A percentile compares a stretch with the other conserved stretches of the same genome.
These are phyloP conservation scores for Aspergillus funiculosus DNA, from an alignment of 495 filamentous ascomycete species.

Conservation along the genomic window DNA sequence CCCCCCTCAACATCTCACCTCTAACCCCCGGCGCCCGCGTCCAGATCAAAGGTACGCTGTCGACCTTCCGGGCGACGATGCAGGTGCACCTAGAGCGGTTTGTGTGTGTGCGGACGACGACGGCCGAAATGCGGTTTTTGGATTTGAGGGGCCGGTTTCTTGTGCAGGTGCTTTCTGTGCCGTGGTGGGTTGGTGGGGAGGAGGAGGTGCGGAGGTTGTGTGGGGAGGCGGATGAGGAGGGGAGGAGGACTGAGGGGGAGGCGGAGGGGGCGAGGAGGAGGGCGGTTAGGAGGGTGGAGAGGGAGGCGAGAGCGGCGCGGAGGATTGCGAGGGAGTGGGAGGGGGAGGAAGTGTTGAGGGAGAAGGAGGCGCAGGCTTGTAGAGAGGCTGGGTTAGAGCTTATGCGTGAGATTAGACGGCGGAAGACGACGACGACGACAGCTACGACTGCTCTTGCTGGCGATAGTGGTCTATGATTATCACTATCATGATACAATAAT, in stretches of 20 bases:
- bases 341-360: slow-evolving; percentile 35
- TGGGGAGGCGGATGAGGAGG: slow-evolving; percentile 43
- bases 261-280: slow-evolving; percentile 35
- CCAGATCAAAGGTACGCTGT: slow-evolving; percentile 71
- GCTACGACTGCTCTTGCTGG: too few species aligned
- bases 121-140: slow-evolving; percentile 74
- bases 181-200: slow-evolving; percentile 58
- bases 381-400: slow-evolving; percentile 30
- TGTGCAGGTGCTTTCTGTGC: slow-evolving; percentile 55
- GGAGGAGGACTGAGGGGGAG: slow-evolving; percentile 33
- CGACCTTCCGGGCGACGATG: slow-evolving; percentile 52
- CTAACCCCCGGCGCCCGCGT: slow-evolving; percentile 64
- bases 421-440: neutral
- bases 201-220: slow-evolving; percentile 51
- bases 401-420: slow-evolving; percentile 28
- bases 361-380: slow-evolving; percentile 29
- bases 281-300: slow-evolving; percentile 30
- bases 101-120: slow-evolving; percentile 52
- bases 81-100: slow-evolving; percentile 70
- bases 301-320: slow-evolving; percentile 32
- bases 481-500: neutral
- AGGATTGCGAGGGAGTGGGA: slow-evolving; percentile 36
- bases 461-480: too few species aligned
- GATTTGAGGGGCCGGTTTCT: slow-evolving; percentile 58
- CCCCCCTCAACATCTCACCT: slow-evolving; percentile 33